Conservation (phyloP, 2,329 filamentous ascomycete species). For the Aspergillus pseudoglaucus region DNA sequence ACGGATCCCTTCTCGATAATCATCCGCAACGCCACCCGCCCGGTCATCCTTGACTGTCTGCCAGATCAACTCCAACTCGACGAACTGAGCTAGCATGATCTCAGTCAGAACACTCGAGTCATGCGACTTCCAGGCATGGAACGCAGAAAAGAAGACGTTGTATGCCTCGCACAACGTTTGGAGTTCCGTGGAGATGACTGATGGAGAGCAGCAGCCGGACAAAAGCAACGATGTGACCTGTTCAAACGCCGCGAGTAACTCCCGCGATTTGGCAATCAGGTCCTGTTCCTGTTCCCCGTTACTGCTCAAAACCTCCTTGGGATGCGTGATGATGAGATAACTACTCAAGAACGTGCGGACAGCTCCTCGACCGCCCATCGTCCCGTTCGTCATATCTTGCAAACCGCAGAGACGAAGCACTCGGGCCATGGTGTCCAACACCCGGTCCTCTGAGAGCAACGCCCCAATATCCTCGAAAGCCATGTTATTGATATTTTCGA, state of each 20-base stretch:
- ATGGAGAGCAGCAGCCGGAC: conserved; percentile 31
- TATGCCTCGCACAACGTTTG: conserved; percentile 51
- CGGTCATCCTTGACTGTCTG: conserved; percentile 60
- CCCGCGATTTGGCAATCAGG: conserved; percentile 54
- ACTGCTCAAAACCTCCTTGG: conserved; percentile 53
- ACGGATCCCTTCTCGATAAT: conserved; percentile 59
- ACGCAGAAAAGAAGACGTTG: conserved; percentile 55
- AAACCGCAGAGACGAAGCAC: conserved; percentile 53
- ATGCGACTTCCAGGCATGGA: conserved; percentile 59
- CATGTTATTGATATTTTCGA: conserved; percentile 46
- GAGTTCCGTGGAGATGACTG: conserved; percentile 41
- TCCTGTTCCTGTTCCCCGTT: conserved; percentile 58
- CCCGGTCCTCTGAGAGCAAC: conserved; percentile 48
- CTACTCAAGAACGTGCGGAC: conserved; percentile 58
- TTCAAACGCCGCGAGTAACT: conserved; percentile 53
- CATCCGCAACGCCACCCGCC: conserved; percentile 54
- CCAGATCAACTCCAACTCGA: conserved; percentile 61
- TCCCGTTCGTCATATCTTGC: conserved; percentile 45
- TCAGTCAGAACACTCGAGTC: conserved; percentile 58
- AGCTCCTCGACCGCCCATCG: conserved; percentile 44
- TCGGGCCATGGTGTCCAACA: conserved; percentile 48
- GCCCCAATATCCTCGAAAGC: conserved; percentile 55
- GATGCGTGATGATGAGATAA: conserved; percentile 57
- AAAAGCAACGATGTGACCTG: conserved; percentile 46
- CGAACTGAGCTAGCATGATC: conserved; percentile 61